Percentiles rank a stretch among this genome's conserved stretches.
These are phyloP conservation scores for Trichophaea hybrida DNA, from an alignment of 2,329 filamentous ascomycete genomes.

Conservation along the genomic window DNA sequence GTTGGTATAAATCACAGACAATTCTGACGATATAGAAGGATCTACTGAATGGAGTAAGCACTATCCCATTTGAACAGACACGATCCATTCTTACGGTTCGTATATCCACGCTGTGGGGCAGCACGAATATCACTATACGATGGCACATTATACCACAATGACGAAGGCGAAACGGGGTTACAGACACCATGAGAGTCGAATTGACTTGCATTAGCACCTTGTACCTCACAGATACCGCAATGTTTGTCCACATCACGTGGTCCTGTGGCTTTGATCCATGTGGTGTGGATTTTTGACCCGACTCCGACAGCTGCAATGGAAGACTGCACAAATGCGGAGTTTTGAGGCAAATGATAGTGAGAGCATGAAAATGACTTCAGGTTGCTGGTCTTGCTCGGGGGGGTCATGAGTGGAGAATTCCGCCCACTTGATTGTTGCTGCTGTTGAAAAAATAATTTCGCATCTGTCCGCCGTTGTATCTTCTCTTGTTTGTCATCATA, in stretches of 20 bases:
- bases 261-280: constrained; percentile 28
- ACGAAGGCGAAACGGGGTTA: background rate
- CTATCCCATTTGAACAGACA: background rate
- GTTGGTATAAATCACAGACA: constrained; percentile 74
- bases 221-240: constrained; percentile 22
- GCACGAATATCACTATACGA: background rate
- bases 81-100: constrained; percentile 16
- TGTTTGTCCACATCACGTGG: constrained; percentile 29
- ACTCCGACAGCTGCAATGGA: background rate
- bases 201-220: constrained; percentile 24
- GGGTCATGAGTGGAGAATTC: constrained; percentile 26
- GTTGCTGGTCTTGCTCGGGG: constrained; percentile 28
- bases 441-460: constrained; percentile 88
- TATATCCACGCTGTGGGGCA: constrained; percentile 15
- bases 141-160: background rate
- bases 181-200: constrained; percentile 26
- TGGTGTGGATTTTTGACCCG: constrained; percentile 5
- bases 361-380: constrained; percentile 21
- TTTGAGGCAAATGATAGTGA: constrained; percentile 33
- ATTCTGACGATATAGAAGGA: constrained; percentile 67
- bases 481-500: constrained; percentile 91
- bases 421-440: constrained; percentile 31
- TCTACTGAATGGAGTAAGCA: constrained; percentile 42
- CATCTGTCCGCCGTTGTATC: constrained; percentile 83
- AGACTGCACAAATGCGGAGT: background rate